phyloP scores from a whole-genome alignment of 2,329 filamentous ascomycete genomes.

The Hymenotorrendiella dingleyae region DNA sequence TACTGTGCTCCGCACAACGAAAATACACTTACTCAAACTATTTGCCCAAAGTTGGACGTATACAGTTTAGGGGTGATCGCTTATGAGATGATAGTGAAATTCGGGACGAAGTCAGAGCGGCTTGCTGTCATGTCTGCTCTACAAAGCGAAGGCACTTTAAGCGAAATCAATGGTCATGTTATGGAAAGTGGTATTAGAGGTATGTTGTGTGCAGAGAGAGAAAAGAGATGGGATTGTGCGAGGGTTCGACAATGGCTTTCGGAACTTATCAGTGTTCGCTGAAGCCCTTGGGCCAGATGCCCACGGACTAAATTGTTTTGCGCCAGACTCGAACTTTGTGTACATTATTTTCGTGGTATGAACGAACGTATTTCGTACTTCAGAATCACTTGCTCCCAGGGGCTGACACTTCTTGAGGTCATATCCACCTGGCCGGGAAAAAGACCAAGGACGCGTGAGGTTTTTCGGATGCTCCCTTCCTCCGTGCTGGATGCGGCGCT shows the following conservation, averaged over 20 bases:
- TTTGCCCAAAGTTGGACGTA: constrained; percentile 34
- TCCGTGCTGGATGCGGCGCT: too few species aligned
- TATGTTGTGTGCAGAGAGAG: constrained; percentile 16
- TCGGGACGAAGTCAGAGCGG: constrained; percentile 45
- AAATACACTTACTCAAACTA: neutral
- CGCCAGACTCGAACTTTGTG: too few species aligned
- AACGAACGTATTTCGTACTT: neutral
- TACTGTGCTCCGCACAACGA: constrained; percentile 41
- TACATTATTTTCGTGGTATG: neutral
- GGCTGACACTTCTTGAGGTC: neutral
- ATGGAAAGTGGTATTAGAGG: constrained; percentile 22
- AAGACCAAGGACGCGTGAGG: neutral
- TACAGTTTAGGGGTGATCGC: constrained; percentile 57
- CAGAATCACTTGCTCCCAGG: neutral
- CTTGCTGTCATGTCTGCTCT: constrained; percentile 36
- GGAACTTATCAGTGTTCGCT: neutral
- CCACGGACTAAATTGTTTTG: too few species aligned
- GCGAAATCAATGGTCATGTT: constrained; percentile 17
- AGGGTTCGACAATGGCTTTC: constrained; percentile 19
- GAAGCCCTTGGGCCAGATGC: too few species aligned
- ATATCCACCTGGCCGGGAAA: neutral
- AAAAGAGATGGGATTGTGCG: constrained; percentile 18
- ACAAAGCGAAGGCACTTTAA: constrained; percentile 22
- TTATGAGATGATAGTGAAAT: constrained; percentile 53
- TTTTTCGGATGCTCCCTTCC: too few species aligned